Conservation (phyloP, 2,329 filamentous ascomycete genomes). For the Fusarium pseudonygamai region DNA sequence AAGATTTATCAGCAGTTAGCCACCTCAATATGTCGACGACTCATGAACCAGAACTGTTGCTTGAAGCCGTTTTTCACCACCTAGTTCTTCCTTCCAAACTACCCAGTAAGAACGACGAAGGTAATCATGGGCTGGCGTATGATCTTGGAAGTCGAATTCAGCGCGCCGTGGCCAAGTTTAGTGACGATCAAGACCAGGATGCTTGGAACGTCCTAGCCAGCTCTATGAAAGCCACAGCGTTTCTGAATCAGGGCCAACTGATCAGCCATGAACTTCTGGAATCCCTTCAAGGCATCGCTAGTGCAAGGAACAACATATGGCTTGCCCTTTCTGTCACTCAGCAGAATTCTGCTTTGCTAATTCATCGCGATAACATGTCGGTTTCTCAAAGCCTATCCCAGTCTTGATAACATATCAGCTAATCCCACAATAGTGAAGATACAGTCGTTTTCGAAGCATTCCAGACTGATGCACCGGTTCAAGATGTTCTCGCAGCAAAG, state of each 20-base stretch:
- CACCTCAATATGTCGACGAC: background rate
- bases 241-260: slow-evolving; percentile 3
- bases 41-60: background rate
- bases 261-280: background rate
- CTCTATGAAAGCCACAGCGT: slow-evolving; percentile 2
- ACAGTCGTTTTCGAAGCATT: slow-evolving; percentile 63
- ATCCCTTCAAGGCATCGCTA: background rate
- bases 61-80: slow-evolving; percentile 33
- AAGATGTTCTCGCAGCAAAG: slow-evolving; percentile 60
- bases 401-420: background rate
- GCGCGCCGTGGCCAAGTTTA: slow-evolving; percentile 1
- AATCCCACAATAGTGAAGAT: slow-evolving; percentile 6
- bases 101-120: slow-evolving; percentile 5
- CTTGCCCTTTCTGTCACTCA: slow-evolving; percentile 29
- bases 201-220: background rate
- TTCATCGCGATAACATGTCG: slow-evolving; percentile 35
- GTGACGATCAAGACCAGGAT: background rate
- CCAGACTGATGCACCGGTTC: slow-evolving; percentile 63
- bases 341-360: slow-evolving; percentile 48
- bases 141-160: slow-evolving; percentile 19
- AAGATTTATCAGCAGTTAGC: rapidly evolving
- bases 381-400: background rate
- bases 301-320: slow-evolving; percentile 1
- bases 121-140: background rate
- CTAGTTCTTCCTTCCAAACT: slow-evolving; percentile 38